Conservation (phyloP, 306 rosid genomes). For the Luffa aegyptiaca region DNA sequence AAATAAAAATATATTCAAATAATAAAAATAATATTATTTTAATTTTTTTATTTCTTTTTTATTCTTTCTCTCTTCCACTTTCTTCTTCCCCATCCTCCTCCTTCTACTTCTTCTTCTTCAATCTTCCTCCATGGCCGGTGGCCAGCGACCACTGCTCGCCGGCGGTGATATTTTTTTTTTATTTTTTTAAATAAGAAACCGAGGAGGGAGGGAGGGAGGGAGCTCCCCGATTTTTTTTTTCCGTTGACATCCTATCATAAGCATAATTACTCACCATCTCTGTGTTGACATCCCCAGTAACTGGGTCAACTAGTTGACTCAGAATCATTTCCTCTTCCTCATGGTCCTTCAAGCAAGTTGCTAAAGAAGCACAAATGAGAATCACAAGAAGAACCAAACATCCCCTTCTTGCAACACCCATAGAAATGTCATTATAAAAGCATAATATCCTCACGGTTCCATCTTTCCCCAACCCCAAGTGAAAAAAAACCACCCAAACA, state of each 20-base stretch:
- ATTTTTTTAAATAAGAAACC: too few species aligned
- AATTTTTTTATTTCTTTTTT: too few species aligned
- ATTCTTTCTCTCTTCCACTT: too few species aligned
- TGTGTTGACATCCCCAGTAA: conserved; percentile 35
- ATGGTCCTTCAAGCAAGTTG: conserved; percentile 27
- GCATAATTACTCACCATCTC: conserved; percentile 48
- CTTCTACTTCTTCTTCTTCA: too few species aligned
- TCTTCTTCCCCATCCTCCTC: too few species aligned
- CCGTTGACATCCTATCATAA: background rate
- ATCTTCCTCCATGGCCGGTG: too few species aligned
- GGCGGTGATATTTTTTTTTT: too few species aligned
- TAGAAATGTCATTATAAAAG: conserved; percentile 36
- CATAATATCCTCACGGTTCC: conserved; percentile 37
- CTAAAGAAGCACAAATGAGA: conserved; percentile 27
- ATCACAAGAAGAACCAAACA: conserved; percentile 46
- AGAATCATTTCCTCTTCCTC: conserved; percentile 34
- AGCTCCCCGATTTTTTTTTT: too few species aligned
- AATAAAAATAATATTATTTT: too few species aligned
- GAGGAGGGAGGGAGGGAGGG: too few species aligned
- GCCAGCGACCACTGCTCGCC: too few species aligned
- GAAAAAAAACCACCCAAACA: conserved; percentile 27
- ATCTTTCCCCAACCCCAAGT: conserved; percentile 30
- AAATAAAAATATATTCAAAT: too few species aligned
- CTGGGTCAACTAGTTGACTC: conserved; percentile 44
- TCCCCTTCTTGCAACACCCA: conserved; percentile 39